A percentile compares a stretch with the other conserved stretches of the same genome.
phyloP scores from a whole-genome alignment of 2,329 filamentous ascomycete species.

The Pseudovirgaria hyperparasitica region DNA sequence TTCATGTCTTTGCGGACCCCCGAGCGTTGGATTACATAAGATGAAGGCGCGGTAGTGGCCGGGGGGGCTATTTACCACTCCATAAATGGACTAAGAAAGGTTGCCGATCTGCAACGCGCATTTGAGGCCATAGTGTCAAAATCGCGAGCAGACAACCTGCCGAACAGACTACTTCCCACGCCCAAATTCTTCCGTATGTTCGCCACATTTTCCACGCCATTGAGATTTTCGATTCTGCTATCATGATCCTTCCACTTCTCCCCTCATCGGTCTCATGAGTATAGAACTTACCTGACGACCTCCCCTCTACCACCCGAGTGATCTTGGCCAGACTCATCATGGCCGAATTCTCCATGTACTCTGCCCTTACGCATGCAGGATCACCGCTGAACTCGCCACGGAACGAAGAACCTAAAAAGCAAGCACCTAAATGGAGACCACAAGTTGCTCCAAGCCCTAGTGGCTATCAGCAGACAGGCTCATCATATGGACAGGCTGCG shows the following conservation, averaged over 20 bases:
- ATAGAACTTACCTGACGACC: background rate
- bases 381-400: conserved; percentile 11
- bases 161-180: background rate
- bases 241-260: background rate
- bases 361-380: conserved; percentile 17
- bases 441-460: conserved; percentile 30
- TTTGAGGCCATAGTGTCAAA: no score
- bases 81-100: no score
- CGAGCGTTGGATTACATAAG: no score
- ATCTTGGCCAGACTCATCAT: conserved; percentile 18
- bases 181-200: background rate
- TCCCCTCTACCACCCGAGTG: conserved; percentile 2
- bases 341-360: conserved; percentile 25
- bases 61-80: no score
- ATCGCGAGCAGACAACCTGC: background rate
- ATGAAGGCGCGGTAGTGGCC: no score
- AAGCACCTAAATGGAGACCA: conserved; percentile 23
- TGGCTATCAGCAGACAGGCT: conserved; percentile 31
- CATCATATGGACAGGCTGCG: conserved; percentile 15
- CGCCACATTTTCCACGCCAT: background rate
- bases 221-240: background rate
- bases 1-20: no score
- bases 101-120: no score
- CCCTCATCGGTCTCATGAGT: background rate
- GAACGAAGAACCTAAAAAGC: conserved; percentile 12